These are phyloP conservation scores for Cercospora sojina DNA, from an alignment of 2,329 filamentous ascomycete species.

Conservation along the genomic window DNA sequence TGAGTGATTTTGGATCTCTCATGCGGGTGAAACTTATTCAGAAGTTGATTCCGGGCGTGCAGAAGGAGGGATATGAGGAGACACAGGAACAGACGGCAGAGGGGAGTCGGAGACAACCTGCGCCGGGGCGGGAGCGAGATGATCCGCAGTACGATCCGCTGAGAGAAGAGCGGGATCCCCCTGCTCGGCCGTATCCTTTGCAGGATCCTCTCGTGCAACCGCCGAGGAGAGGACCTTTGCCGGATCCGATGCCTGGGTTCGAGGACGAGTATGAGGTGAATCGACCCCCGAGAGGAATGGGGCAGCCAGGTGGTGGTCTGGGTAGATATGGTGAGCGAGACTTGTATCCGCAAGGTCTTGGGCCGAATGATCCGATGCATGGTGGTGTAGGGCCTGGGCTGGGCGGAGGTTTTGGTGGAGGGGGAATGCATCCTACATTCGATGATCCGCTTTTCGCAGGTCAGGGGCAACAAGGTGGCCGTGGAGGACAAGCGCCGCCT, in stretches of 20 bases:
- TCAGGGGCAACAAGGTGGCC: slow-evolving; percentile 39
- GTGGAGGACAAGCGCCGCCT: slow-evolving; percentile 66
- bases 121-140: slow-evolving; percentile 30
- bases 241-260: slow-evolving; percentile 78
- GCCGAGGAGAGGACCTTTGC: slow-evolving; percentile 57
- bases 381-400: slow-evolving; percentile 59
- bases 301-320: slow-evolving; percentile 24
- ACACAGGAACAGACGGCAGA: slow-evolving; percentile 28
- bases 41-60: slow-evolving; percentile 73
- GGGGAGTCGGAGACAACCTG: slow-evolving; percentile 21
- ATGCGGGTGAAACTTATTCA: slow-evolving; percentile 81
- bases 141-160: slow-evolving; percentile 48
- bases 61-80: slow-evolving; percentile 77
- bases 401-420: slow-evolving; percentile 54
- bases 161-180: slow-evolving; percentile 57
- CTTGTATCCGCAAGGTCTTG: slow-evolving; percentile 80
- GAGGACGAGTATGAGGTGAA: slow-evolving; percentile 90
- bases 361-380: slow-evolving; percentile 78
- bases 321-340: slow-evolving; percentile 77
- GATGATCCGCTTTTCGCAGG: slow-evolving; percentile 80
- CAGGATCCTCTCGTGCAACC: slow-evolving; percentile 53
- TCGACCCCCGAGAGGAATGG: slow-evolving; percentile 57
- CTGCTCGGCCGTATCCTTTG: slow-evolving; percentile 67
- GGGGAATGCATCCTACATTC: slow-evolving; percentile 94
- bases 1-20: slow-evolving; percentile 66